A percentile compares a stretch with the other conserved stretches of the same genome.
Conservation (phyloP, 1,284 basidiomycete species). For the Stygiomarasmius scandens region DNA sequence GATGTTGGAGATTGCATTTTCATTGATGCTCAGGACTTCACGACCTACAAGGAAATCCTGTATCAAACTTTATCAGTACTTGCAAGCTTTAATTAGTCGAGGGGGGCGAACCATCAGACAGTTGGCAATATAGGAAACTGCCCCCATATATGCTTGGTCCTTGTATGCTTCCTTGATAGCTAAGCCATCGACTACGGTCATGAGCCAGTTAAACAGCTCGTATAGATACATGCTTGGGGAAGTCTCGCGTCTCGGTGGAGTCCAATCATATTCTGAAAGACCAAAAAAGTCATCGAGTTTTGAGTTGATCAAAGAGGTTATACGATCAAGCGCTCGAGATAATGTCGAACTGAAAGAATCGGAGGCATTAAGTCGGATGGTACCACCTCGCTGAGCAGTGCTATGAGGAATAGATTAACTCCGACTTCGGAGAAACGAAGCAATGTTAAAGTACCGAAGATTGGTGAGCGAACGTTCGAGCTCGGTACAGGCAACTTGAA, state of each 20-base stretch:
- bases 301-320: constrained; percentile 82
- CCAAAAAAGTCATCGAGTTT: constrained; percentile 98
- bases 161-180: constrained; percentile 85
- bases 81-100: not conserved
- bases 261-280: constrained; percentile 94
- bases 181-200: constrained; percentile 92
- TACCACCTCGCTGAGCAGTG: constrained; percentile 82
- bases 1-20: constrained; percentile 84
- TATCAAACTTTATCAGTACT: constrained; percentile 5
- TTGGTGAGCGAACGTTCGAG: constrained; percentile 87
- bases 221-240: constrained; percentile 91
- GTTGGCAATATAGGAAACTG: constrained; percentile 83
- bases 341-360: constrained; percentile 74
- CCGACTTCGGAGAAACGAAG: not conserved
- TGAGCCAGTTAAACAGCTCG: constrained; percentile 95
- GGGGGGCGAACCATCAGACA: constrained; percentile 72
- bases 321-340: constrained; percentile 73
- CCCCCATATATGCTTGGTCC: constrained; percentile 85
- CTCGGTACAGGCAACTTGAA: constrained; percentile 84
- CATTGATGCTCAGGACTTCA: constrained; percentile 83
- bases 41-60: constrained; percentile 81
- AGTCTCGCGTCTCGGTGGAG: constrained; percentile 64
- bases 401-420: constrained; percentile 35
- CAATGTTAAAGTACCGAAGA: constrained; percentile 55
- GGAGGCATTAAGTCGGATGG: constrained; percentile 70